Evolutionary conservation across 2,329 filamentous ascomycete genomes (phyloP), one percentile per base, ranked within the genome.

Genomic region (Fusarium tuaranense): DNA sequence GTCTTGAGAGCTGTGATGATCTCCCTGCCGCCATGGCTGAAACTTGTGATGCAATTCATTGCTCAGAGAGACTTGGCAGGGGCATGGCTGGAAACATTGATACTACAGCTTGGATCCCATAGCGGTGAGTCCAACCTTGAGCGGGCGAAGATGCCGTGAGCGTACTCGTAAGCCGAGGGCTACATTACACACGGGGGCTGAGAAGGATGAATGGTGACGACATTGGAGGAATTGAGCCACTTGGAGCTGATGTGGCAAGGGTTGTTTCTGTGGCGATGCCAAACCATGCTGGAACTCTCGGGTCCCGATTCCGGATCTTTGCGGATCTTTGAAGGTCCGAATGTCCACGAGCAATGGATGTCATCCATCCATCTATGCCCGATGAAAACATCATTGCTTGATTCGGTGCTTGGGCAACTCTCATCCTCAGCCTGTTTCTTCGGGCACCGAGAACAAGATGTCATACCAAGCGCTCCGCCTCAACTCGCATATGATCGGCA

Each of bases 61-160:
- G 60, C 58, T 69, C 65, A 65, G 60, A n/a, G 20, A 39, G 59
- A 60, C 76, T 78, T 78, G 69, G 76, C 76, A 78, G 72, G 71
- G 72, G 75, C 75, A 77, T 67, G 65, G 64, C 61, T 62, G 34
- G 70, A 75, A 57, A 68, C 63, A 38, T 60, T 67, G 51, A 44
- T 65, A 59, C 67, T n/a, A 27, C 58, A 18, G 14, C 46, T 32
- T 27, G 5, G 18, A 16, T 55, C 46, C 25, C 63, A 60, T 60
- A 69, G 53, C 32, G 18, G 58, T 57, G 44, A 64, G 46, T 22
- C n/a, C 39, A 48, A 69, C 68, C 44, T 39, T 63, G 51, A 60
- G 41, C 62, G 48, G n/a, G 18, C 18, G 41, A 58, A 44, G 39
- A 60, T 39, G 22, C 51, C 48, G 39, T 53, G 48, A 32, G 48